Base-by-base conservation (phyloP, 2,329 filamentous ascomycete genomes). In the Stemphylium vesicarium region DNA sequence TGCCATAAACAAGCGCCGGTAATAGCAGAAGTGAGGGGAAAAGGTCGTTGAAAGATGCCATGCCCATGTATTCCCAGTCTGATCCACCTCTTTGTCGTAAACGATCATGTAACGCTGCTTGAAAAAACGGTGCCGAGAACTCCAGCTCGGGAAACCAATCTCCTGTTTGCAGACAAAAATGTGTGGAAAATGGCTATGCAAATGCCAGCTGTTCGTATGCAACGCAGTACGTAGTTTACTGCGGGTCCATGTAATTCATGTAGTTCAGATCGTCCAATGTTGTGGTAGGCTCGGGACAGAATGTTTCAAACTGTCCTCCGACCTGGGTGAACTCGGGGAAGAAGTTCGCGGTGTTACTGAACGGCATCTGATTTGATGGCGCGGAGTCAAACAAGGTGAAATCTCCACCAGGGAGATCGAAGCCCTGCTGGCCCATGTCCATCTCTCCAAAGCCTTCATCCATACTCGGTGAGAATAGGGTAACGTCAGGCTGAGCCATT, bases 391-490 rank as follows among this genome's bases (percentile, higher is more conserved):
- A 91, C 13, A 92, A 81, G 15, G 84, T 82, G 64, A 91, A 92
- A 72, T 91, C 88, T 36, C 71, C 77, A 42, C 75, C 66, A 1
- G 74, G 73, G 2, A 64, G 65, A 39, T 48, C 55, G 56, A 73
- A 75, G 29, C 53, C 48, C 20, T 60, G 76, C 29, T 76, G 69
- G 32, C 65, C 56, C 59, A 66, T 58, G 8, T 65, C 64, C 64
- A 67, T 59, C 10, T 68, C 86, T 36, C 85, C 83, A 63, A 86
- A 89, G 35, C 82, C 83, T 65, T 91, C 88, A 56, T 92, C 88
- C 22, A 79, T 61, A 29, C 82, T 81, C 42, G 89, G 86, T 9
- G 88, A 89, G 75, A 82, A 89, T 29, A 91, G 81, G 78, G 90
- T 89, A 1, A 86, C 78, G 56, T 88, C 87, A 32, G 84, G 82